phyloP scores from a whole-genome alignment of 1,284 basidiomycete genomes.

The Irpex sp. region DNA sequence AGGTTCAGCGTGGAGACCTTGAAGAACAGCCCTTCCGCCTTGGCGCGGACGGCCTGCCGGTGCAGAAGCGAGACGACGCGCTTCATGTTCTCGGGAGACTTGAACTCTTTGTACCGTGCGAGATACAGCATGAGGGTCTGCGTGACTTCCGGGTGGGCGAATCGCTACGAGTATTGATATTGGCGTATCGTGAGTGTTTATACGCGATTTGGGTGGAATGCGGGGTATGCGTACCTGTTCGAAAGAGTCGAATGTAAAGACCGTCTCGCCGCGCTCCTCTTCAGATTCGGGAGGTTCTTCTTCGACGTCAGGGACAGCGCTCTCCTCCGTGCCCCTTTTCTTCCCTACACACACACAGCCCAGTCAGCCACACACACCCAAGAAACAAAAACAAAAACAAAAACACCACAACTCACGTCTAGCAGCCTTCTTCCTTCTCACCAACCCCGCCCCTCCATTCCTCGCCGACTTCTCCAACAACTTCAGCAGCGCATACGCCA shows the following conservation, averaged over 20 bases:
- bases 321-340: constrained; percentile 41
- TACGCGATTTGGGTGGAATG: not conserved
- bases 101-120: constrained; percentile 77
- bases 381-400: no score
- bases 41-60: constrained; percentile 82
- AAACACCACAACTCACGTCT: constrained; percentile 34
- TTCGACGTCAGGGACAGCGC: constrained; percentile 63
- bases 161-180: constrained; percentile 49
- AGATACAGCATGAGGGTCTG: constrained; percentile 81
- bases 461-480: constrained; percentile 89
- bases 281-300: constrained; percentile 55
- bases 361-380: no score
- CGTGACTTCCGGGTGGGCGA: constrained; percentile 80
- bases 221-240: constrained; percentile 61
- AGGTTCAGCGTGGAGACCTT: constrained; percentile 60
- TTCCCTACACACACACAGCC: constrained; percentile 15
- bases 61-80: constrained; percentile 84
- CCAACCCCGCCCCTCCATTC: constrained; percentile 44
- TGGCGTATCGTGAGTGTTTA: not conserved
- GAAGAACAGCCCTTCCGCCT: constrained; percentile 91
- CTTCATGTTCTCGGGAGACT: constrained; percentile 77
- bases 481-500: constrained; percentile 77
- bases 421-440: constrained; percentile 60
- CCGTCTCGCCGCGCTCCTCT: constrained; percentile 74
- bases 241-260: constrained; percentile 87